Conservation (phyloP, 345 rosid species). For the Euphorbia tirucalli region DNA sequence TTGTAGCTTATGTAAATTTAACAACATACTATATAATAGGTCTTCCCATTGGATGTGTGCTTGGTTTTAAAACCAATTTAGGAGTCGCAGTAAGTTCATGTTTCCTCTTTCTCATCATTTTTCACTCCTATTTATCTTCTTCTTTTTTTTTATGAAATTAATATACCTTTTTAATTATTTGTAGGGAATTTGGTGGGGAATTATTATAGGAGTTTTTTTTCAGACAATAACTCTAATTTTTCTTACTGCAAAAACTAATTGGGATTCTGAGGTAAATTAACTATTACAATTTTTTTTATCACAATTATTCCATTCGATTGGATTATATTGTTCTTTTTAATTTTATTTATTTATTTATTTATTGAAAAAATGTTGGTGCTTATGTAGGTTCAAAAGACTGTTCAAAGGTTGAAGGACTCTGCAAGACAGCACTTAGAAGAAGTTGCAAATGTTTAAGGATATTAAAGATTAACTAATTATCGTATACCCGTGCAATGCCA, state of each 20-base stretch:
- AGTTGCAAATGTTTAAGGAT: slow-evolving; percentile 8
- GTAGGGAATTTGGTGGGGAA: slow-evolving; percentile 99
- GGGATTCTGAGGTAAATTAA: slow-evolving; percentile 64
- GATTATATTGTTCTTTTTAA: no score
- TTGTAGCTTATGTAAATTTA: slow-evolving; percentile 85
- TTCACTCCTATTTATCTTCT: neutral
- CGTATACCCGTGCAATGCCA: no score
- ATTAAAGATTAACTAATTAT: no score
- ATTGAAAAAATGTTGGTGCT: neutral
- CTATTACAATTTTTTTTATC: neutral
- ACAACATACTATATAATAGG: slow-evolving; percentile 79
- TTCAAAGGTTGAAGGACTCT: slow-evolving; percentile 42
- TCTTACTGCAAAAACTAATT: slow-evolving; percentile 71
- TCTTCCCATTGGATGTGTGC: slow-evolving; percentile 85
- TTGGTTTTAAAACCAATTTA: slow-evolving; percentile 77
- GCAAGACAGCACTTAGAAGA: slow-evolving; percentile 39
- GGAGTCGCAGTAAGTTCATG: slow-evolving; percentile 78
- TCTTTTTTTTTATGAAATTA: neutral
- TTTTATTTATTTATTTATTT: neutral
- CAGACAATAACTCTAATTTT: slow-evolving; percentile 63
- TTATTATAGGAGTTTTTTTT: slow-evolving; percentile 65
- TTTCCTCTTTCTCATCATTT: neutral
- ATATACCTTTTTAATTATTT: neutral
- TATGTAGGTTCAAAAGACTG: slow-evolving; percentile 66
- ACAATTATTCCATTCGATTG: neutral